These are phyloP conservation scores for Trifolium fragiferum DNA, from an alignment of 306 rosid species.

Conservation along the genomic window DNA sequence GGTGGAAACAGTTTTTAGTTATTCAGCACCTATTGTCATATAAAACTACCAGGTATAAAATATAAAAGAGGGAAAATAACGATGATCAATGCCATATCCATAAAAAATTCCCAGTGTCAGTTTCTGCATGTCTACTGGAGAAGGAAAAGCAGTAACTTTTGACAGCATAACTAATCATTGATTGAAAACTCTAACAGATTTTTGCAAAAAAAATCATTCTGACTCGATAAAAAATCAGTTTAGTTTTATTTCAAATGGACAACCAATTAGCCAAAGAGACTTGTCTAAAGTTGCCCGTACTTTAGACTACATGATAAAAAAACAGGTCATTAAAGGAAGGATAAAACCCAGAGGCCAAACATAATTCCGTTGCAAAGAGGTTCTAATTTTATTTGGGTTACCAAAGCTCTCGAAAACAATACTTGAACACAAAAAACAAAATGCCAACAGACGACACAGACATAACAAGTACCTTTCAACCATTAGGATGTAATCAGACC, in stretches of 20 bases:
- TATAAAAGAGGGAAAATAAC: slow-evolving; percentile 22
- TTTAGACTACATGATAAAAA: slow-evolving; percentile 28
- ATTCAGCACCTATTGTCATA: slow-evolving; percentile 31
- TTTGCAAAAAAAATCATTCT: slow-evolving; percentile 21
- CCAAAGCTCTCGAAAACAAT: slow-evolving; percentile 33
- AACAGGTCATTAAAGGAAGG: slow-evolving; percentile 36
- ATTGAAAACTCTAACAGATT: slow-evolving; percentile 21
- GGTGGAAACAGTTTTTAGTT: slow-evolving; percentile 34
- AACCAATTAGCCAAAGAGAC: slow-evolving; percentile 3
- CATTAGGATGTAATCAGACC: slow-evolving; percentile 97
- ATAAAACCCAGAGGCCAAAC: slow-evolving; percentile 24
- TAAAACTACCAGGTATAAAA: slow-evolving; percentile 28
- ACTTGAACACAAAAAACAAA: slow-evolving; percentile 32
- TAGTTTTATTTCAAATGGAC: slow-evolving; percentile 20
- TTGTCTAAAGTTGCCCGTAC: slow-evolving; percentile 4
- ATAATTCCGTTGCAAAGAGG: slow-evolving; percentile 16
- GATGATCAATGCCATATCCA: slow-evolving; percentile 20
- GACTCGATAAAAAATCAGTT: slow-evolving; percentile 17
- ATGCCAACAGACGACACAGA: slow-evolving; percentile 26
- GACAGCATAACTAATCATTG: slow-evolving; percentile 21
- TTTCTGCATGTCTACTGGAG: slow-evolving; percentile 22
- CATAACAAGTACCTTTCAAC: slow-evolving; percentile 82
- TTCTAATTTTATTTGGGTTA: slow-evolving; percentile 19
- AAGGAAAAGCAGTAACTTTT: slow-evolving; percentile 30
- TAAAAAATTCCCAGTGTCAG: slow-evolving; percentile 7